Percentiles rank a stretch among this genome's conserved stretches.
Evolutionary conservation across 768 basidiomycete species (phyloP).

Genomic region (Vararia minispora): DNA sequence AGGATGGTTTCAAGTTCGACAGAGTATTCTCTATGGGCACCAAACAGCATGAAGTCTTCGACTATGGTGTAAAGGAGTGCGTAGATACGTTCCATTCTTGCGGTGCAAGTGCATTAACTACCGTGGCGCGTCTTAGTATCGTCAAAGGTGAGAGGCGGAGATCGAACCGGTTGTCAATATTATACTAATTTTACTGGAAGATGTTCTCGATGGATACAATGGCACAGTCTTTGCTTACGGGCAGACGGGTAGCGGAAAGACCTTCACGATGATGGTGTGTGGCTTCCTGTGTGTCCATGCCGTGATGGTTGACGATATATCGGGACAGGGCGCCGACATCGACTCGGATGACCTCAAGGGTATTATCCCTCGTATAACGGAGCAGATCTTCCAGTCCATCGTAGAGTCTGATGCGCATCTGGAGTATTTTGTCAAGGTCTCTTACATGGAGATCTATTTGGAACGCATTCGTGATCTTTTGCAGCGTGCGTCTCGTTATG

Average conservation of each 20-base stretch:
- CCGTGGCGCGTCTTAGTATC: no score
- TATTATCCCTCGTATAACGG: slow-evolving; percentile 95
- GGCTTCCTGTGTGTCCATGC: no score
- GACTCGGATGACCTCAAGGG: slow-evolving; percentile 89
- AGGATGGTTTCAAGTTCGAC: slow-evolving; percentile 96
- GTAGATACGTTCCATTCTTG: slow-evolving; percentile 23
- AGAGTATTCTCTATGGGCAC: slow-evolving; percentile 91
- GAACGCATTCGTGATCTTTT: slow-evolving; percentile 93
- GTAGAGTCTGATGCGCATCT: slow-evolving; percentile 89
- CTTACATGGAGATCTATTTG: slow-evolving; percentile 99
- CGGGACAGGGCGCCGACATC: slow-evolving; percentile 84
- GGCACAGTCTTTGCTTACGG: slow-evolving; percentile 90
- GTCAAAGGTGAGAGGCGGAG: slow-evolving; percentile 57
- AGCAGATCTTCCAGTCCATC: slow-evolving; percentile 98
- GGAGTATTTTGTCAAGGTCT: slow-evolving; percentile 98
- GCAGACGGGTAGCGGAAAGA: slow-evolving; percentile 84
- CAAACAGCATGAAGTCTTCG: slow-evolving; percentile 89
- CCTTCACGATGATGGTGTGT: slow-evolving; percentile 95
- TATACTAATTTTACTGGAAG: slow-evolving; percentile 29
- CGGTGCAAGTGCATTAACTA: not conserved
- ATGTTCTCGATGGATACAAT: slow-evolving; percentile 98
- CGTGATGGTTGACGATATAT: not conserved
- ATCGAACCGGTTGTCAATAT: not conserved
- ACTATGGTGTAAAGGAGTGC: slow-evolving; percentile 96
- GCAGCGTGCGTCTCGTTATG: slow-evolving; percentile 59